Evolutionary conservation across 2,329 filamentous ascomycete species (phyloP), one percentile per base, ranked within the genome.

Genomic region (Huntiella abstrusa): DNA sequence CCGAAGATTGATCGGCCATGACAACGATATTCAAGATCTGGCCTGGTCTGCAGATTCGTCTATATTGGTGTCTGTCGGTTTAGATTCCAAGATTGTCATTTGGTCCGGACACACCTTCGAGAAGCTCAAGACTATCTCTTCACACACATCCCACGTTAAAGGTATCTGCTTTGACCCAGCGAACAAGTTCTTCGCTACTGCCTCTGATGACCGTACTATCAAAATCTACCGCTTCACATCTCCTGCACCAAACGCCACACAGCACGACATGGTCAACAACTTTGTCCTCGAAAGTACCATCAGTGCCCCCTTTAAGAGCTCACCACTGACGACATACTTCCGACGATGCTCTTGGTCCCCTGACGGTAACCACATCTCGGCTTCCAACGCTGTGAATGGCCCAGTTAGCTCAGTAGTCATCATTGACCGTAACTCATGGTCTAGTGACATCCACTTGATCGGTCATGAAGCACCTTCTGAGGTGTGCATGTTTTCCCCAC

Each of bases 21-120:
- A 98, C 57, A 98, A 96, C 58, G 91, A 98, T 64, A 87, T 98
- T 4, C 91, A 98, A 62, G 92, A 98, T 64, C 68, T 98, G 49
- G 91, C 86, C 28, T 98, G 91, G 91, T 94, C 91, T 15, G 80
- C 80, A 58, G 91, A 98, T 65, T 93, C 87, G 28, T 95, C 88
- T 1, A 84, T 98, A 46, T 67, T 98, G 51, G 87, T 96, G 4
- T 96, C 91, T 0, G 91, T 98, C 19, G 92, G 91, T 1, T 66
- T 98, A 54, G 91, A 98, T 63, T 96, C 91, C 38, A 98, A 98
- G 64, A 81, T 98, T 11, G 91, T 98, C 7, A 82, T 98, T 16
- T 98, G 91, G 91, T 96, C 88, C 1, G 92, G 91, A 1, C 82
- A 92, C 62, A 96, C 87, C 0, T 98, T 98, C 55, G 91, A 98